Percentiles rank a stretch among this genome's conserved stretches.
Evolutionary conservation across 2,329 filamentous ascomycete species (phyloP).

Genomic region (Talaromyces marneffei): DNA sequence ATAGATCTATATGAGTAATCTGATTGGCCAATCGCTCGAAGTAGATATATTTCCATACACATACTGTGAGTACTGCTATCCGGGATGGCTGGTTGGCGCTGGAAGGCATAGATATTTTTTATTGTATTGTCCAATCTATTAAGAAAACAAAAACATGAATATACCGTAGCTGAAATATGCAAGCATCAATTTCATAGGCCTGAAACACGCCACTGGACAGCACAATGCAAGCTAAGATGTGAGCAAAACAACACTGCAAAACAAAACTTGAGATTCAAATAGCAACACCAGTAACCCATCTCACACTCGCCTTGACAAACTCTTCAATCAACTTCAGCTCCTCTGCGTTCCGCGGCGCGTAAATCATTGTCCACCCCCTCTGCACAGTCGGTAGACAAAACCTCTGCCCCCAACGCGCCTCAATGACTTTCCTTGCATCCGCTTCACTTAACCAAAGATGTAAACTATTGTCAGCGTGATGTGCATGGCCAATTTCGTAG

Average conservation of each 20-base stretch:
- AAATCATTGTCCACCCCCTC: constrained; percentile 10
- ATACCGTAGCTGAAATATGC: background rate
- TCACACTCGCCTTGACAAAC: constrained; percentile 4
- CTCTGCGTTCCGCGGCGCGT: constrained; percentile 7
- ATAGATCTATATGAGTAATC: background rate
- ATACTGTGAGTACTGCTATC: too few relatives aligned
- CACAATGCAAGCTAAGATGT: background rate
- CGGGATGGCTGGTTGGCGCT: background rate
- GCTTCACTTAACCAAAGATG: constrained; percentile 11
- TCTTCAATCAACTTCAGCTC: constrained; percentile 10
- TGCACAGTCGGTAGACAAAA: constrained; percentile 2
- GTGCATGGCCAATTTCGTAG: constrained; percentile 6
- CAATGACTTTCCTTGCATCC: constrained; percentile 10
- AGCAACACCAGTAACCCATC: constrained; percentile 9
- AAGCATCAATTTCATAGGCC: background rate
- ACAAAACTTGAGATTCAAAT: background rate
- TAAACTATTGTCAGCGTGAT: constrained; percentile 6
- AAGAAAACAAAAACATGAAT: background rate
- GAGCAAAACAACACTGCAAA: background rate
- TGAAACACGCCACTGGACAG: background rate
- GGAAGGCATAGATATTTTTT: background rate
- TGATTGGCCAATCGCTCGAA: background rate
- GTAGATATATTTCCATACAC: background rate
- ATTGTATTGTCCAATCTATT: background rate
- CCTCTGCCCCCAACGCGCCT: constrained; percentile 11